phyloP scores from a whole-genome alignment of 495 filamentous ascomycete genomes.

The Xylaria scruposa region DNA sequence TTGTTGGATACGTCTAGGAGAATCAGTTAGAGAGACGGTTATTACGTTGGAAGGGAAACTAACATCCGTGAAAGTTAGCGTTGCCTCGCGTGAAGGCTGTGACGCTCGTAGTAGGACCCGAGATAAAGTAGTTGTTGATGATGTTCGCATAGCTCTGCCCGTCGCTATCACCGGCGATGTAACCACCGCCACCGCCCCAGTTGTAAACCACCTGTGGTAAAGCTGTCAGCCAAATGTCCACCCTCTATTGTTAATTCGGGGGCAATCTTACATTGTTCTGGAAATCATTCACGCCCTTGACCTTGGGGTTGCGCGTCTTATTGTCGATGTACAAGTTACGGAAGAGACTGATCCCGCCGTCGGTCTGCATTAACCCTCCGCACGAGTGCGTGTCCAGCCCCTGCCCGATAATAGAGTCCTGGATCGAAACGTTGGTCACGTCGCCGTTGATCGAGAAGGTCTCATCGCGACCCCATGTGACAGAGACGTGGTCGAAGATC shows the following conservation, averaged over 20 bases:
- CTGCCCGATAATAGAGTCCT: slow-evolving; percentile 52
- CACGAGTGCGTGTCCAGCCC: slow-evolving; percentile 45
- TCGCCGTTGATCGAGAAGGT: slow-evolving; percentile 46
- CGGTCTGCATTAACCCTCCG: slow-evolving; percentile 40
- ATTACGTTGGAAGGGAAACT: slow-evolving; percentile 15
- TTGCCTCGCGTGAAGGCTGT: slow-evolving; percentile 44
- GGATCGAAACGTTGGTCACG: slow-evolving; percentile 47
- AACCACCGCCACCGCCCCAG: slow-evolving; percentile 44
- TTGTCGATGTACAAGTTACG: slow-evolving; percentile 52
- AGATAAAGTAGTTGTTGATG: slow-evolving; percentile 53
- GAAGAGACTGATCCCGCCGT: slow-evolving; percentile 41
- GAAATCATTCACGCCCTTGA: slow-evolving; percentile 40
- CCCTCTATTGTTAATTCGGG: not conserved
- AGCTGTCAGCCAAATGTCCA: not conserved
- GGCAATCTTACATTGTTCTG: slow-evolving; percentile 34
- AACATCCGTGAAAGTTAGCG: slow-evolving; percentile 43
- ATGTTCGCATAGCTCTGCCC: slow-evolving; percentile 47
- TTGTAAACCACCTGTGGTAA: slow-evolving; percentile 45
- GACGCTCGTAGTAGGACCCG: slow-evolving; percentile 47
- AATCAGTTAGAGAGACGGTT: slow-evolving; percentile 8
- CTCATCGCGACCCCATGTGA: slow-evolving; percentile 46
- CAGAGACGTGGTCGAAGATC: slow-evolving; percentile 50
- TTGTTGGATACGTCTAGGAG: slow-evolving; percentile 43
- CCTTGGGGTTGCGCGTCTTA: slow-evolving; percentile 42
- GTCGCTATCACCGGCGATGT: slow-evolving; percentile 46